Evolutionary conservation across 2,329 filamentous ascomycete species (phyloP), one percentile per base, ranked within the genome.

Genomic region (Salinomyces thailandicus): DNA sequence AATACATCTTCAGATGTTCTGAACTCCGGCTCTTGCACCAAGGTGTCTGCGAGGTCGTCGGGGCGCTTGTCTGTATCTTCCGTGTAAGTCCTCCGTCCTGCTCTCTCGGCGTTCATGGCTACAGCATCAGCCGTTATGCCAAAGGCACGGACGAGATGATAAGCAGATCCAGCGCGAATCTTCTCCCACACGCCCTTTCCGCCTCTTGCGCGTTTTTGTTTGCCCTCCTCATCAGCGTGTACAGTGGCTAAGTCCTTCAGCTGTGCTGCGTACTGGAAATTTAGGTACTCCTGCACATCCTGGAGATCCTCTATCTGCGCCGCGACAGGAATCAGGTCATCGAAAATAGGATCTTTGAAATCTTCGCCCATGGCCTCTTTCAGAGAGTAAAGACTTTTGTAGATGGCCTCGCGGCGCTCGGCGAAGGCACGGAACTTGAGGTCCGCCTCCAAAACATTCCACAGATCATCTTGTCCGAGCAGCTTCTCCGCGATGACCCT

Each of bases 221-320:
- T 73, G 36, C 78, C 75, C 42, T 81, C 81, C 7, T 70, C 62
- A 37, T 76, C 76, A 2, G 68, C 64, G 38, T 76, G 68, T 42
- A 77, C 70, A 13, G 76, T 66, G 11, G 79, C 75, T 32, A 93
- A 62, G 45, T 96, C 87, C 55, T 84, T 89, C 33, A 96, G 69
- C 57, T 93, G 78, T 3, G 77, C 68, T 4, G 83, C 77, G 52
- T 96, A 96, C 53, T 87, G 82, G 61, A 98, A 98, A 54, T 96
- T 86, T 36, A 96, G 68, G 52, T 96, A 96, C 54, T 98, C 91
- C 55, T 96, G 89, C 15, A 98, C 64, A 59, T 98, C 91, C 57
- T 98, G 91, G 13, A 98, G 71, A 57, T 98, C 91, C 57, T 98
- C 91, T 70, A 95, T 87, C 0, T 82, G 89, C 4, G 76, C 76